Conservation (phyloP, 1,284 basidiomycete genomes). For the Austropuccinia psidii region DNA sequence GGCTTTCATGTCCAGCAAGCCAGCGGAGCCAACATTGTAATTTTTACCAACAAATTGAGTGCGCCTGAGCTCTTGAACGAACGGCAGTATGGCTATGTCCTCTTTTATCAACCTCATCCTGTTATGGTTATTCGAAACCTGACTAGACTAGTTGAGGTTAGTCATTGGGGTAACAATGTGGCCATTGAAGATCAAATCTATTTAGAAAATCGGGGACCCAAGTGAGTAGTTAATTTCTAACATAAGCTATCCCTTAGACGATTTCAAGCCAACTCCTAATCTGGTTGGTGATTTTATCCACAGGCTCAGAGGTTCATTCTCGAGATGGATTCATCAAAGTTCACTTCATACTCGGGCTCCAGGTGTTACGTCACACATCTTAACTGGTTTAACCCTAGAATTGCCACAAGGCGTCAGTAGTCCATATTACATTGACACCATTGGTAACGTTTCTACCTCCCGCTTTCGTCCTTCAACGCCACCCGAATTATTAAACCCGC, state of each 20-base stretch:
- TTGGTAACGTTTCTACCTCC: conserved; percentile 96
- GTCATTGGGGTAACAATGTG: conserved; percentile 92
- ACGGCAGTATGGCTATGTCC: conserved; percentile 63
- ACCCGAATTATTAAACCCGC: conserved; percentile 39
- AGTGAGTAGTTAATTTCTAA: conserved; percentile 55
- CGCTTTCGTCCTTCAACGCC: conserved; percentile 55
- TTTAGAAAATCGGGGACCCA: conserved; percentile 77
- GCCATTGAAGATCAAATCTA: conserved; percentile 83
- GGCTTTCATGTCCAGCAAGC: conserved; percentile 25
- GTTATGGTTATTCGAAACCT: conserved; percentile 67
- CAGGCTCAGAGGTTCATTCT: conserved; percentile 92
- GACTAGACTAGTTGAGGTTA: conserved; percentile 74
- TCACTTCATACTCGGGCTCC: conserved; percentile 60
- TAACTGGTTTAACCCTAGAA: conserved; percentile 62
- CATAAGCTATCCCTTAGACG: not conserved
- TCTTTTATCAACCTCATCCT: conserved; percentile 72
- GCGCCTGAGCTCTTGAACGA: conserved; percentile 42
- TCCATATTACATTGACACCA: conserved; percentile 78
- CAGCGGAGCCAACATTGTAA: conserved; percentile 2
- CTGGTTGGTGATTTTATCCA: not conserved
- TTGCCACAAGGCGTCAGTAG: conserved; percentile 72
- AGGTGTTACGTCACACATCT: conserved; percentile 58
- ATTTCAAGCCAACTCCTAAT: not conserved
- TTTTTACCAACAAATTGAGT: conserved; percentile 6
- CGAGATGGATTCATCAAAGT: conserved; percentile 73